Evolutionary conservation across 192 early-diverging fungal genomes (phyloP).

Genomic region (Backusella australiensis): DNA sequence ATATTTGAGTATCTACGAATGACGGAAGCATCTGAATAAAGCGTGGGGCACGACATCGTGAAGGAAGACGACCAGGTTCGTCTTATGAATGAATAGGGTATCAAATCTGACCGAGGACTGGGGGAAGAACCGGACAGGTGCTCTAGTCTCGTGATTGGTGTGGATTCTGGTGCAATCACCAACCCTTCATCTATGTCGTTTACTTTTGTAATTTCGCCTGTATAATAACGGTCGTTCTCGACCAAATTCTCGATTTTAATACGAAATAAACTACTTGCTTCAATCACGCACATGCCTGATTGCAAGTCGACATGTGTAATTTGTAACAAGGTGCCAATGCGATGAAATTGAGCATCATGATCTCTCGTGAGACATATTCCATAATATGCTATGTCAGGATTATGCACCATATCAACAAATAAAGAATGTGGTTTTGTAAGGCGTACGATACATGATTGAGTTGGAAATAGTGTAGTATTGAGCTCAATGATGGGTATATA

Average conservation of each 20-base stretch:
- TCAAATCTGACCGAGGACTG: neutral
- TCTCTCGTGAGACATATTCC: conserved; percentile 40
- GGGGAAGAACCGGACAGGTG: neutral
- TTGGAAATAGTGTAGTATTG: neutral
- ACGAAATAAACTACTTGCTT: conserved; percentile 44
- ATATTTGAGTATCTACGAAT: neutral
- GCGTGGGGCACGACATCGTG: neutral
- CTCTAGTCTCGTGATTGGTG: neutral
- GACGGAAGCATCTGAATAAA: neutral
- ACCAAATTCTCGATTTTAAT: conserved; percentile 36
- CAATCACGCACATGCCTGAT: conserved; percentile 46
- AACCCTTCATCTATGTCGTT: conserved; percentile 29
- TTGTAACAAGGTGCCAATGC: conserved; percentile 49
- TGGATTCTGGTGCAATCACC: neutral
- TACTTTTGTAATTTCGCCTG: conserved; percentile 41
- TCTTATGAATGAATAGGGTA: neutral
- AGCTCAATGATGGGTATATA: conserved; percentile 3
- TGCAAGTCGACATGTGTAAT: conserved; percentile 39
- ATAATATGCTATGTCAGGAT: conserved; percentile 38
- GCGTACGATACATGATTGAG: neutral
- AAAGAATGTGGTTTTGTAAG: neutral
- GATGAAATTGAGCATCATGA: conserved; percentile 26
- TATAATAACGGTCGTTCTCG: conserved; percentile 40
- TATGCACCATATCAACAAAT: neutral
- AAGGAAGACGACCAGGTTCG: neutral